Evolutionary conservation across 345 rosid species (phyloP), one percentile per base, ranked within the genome.

Genomic region (Mangifera indica): DNA sequence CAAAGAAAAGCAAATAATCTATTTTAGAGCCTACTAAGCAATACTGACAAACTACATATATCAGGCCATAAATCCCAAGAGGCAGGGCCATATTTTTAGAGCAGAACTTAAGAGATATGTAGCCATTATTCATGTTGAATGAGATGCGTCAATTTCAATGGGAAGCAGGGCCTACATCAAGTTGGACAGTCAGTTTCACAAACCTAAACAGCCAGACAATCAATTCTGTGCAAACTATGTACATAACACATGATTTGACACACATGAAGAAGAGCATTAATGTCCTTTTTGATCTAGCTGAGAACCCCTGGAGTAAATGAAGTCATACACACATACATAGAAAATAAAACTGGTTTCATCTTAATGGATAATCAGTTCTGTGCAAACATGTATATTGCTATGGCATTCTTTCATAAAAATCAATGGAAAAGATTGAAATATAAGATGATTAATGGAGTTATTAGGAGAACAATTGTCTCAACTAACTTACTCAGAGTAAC

Each of bases 401-500:
- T 25, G 25, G 6, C 51, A 57, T 32, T 59, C 70, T 59, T 57
- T 56, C 24, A 44, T n/a, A 15, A 32, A 52, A 54, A 24, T 21
- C 54, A 7, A 20, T 34, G 63, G 56, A 5, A 60, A 48, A 59
- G 56, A 48, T 26, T 9, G 8, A 59, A 55, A n/a, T 20, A 48
- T 15, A 58, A 24, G 2, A 44, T 42, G 42, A 69, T 22, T 53
- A 32, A 7, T 60, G 17, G 52, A 25, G 61, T 10, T 61, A 67
- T 22, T 5, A 66, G 25, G 7, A 24, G 54, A 59, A 64, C 52
- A 66, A 69, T 4, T 67, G 75, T 52, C 53, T 54, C 20, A 26
- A 56, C 56, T 5, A 77, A 80, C 96, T 87, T 85, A 94, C 98
- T 92, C 26, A 95, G 84, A 72, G 98, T 95, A 69, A 95, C 93